Evolutionary conservation across 2,329 filamentous ascomycete species (phyloP).

Genomic region (Colletotrichum musicola): DNA sequence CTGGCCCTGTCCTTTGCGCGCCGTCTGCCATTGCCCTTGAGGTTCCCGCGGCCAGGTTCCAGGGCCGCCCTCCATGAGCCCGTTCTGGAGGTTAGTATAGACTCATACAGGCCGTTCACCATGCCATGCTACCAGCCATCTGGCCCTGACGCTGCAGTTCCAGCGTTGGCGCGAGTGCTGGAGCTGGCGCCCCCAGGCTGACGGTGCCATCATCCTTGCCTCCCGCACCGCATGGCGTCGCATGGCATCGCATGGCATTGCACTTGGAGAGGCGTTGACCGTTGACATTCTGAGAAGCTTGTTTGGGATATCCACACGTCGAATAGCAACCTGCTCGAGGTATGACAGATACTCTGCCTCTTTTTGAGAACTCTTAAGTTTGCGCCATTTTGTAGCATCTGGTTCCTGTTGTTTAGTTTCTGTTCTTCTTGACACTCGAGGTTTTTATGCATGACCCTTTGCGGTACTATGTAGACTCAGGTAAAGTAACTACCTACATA

Average conservation of each 20-base stretch:
- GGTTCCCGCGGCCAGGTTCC: conserved; percentile 14
- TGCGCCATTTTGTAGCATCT: too few species aligned
- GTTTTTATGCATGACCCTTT: too few species aligned
- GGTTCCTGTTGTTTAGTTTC: too few species aligned
- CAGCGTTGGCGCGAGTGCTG: background rate
- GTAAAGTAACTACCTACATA: too few species aligned
- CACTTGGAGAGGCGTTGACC: conserved; percentile 32
- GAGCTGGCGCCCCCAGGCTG: conserved; percentile 1
- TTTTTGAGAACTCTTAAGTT: too few species aligned
- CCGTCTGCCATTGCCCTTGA: conserved; percentile 1
- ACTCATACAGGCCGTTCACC: too few species aligned
- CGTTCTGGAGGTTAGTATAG: too few species aligned
- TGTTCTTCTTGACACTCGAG: too few species aligned
- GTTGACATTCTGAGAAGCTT: conserved; percentile 28
- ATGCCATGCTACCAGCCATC: too few species aligned
- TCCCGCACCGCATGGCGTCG: conserved; percentile 38
- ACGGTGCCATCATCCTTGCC: conserved; percentile 38
- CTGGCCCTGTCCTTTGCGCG: background rate
- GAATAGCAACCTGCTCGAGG: too few species aligned
- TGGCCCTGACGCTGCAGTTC: background rate
- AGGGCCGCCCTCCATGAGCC: background rate
- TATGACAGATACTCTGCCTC: too few species aligned
- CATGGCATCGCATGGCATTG: conserved; percentile 33
- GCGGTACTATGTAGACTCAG: too few species aligned
- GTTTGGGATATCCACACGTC: background rate